Conservation (phyloP, 2,329 filamentous ascomycete species). For the Alternaria gansuensis region DNA sequence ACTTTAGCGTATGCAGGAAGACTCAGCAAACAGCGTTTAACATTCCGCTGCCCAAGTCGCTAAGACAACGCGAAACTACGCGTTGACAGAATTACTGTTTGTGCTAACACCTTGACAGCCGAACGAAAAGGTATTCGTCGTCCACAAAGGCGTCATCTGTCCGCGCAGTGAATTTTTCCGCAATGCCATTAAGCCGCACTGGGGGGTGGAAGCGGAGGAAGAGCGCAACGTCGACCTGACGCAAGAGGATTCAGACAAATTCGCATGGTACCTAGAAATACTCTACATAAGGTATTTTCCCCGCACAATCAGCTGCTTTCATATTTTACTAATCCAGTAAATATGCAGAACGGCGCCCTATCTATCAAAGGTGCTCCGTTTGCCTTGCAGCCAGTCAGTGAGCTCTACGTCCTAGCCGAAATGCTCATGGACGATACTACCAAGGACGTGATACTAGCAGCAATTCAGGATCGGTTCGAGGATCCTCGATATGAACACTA, state of each 20-base stretch:
- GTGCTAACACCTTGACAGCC: too few relatives aligned
- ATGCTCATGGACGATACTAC: conserved; percentile 3
- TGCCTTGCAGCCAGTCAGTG: not conserved
- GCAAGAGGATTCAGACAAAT: not conserved
- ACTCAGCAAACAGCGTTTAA: too few relatives aligned
- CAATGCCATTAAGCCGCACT: not conserved
- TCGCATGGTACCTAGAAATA: not conserved
- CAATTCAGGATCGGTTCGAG: not conserved
- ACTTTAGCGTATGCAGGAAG: too few relatives aligned
- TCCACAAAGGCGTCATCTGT: not conserved
- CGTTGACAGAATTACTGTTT: too few relatives aligned
- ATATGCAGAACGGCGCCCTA: not conserved
- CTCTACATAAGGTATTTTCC: not conserved
- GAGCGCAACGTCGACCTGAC: not conserved
- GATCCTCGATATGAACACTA: not conserved
- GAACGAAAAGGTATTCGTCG: not conserved
- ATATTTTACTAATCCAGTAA: not conserved
- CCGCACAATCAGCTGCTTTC: not conserved
- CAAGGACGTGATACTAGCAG: not conserved
- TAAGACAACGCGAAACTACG: too few relatives aligned
- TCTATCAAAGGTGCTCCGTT: not conserved
- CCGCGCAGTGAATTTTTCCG: not conserved
- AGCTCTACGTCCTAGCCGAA: conserved; percentile 1
- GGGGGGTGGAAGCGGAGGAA: not conserved
- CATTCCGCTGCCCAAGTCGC: too few relatives aligned